A percentile compares a stretch with the other conserved stretches of the same genome.
Conservation (phyloP, 2,329 filamentous ascomycete genomes). For the Rosellinia necatrix region DNA sequence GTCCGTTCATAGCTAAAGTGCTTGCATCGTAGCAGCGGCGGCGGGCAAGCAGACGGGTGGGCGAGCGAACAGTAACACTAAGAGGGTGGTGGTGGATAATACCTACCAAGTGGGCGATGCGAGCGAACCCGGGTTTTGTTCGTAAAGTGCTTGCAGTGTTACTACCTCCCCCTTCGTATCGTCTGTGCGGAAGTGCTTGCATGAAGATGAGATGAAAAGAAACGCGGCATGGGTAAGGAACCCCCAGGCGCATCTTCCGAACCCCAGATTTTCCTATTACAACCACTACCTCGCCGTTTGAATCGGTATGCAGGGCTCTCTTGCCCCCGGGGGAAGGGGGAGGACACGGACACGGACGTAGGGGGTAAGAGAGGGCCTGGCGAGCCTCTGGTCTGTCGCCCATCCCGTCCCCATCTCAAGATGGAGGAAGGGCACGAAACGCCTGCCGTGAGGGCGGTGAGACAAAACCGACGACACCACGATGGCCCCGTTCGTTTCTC, state of each 20-base stretch:
- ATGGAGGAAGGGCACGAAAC: background rate
- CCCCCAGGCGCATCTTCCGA: too few relatives aligned
- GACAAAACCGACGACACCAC: background rate
- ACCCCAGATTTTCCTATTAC: conserved; percentile 21
- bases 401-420: too few relatives aligned
- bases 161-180: too few relatives aligned
- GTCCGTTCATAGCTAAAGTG: conserved; percentile 17
- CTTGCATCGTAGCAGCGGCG: conserved; percentile 9
- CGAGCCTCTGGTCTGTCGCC: too few relatives aligned
- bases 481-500: background rate
- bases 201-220: conserved; percentile 4
- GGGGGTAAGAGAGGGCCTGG: background rate
- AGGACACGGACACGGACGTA: conserved; percentile 5
- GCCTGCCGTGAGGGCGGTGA: conserved; percentile 10
- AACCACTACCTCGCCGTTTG: background rate
- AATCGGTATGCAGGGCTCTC: background rate
- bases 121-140: too few relatives aligned
- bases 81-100: too few relatives aligned
- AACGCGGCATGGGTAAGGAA: background rate
- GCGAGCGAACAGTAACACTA: too few relatives aligned
- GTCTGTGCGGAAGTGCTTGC: conserved; percentile 20
- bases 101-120: too few relatives aligned
- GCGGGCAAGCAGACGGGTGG: too few relatives aligned
- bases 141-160: conserved; percentile 9
- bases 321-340: too few relatives aligned